Evolutionary conservation across 2,329 filamentous ascomycete genomes (phyloP), one percentile per base, ranked within the genome.

Genomic region (Parastagonospora avenae): DNA sequence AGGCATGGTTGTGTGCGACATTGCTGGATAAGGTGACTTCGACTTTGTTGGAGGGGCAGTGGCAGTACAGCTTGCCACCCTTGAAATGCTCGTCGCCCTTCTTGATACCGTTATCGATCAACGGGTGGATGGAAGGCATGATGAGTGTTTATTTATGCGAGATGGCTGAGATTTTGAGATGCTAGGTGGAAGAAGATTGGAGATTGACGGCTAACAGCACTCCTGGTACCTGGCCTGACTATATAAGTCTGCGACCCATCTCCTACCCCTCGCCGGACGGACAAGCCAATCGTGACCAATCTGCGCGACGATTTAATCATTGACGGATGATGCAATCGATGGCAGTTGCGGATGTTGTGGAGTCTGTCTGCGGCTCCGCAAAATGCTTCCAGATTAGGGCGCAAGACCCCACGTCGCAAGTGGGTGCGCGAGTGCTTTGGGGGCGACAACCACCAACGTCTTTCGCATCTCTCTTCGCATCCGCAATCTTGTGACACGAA

Each of bases 1-100:
- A 89, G 48, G 84, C 85, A 74, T 89, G 86, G 77, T 89, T 88
- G 77, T 88, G 85, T 2, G 79, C 75, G 48, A 89, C 82, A 61
- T 88, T 83, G 66, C 80, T 76, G 50, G 62, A 70, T 33, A 89
- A 77, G 0, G 78, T 79, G 16, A 89, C 78, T 63, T 84, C 80
- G 52, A 89, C 82, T 24, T 80, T 81, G 68, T 80, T 69, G 55
- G 61, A 74, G 9, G 72, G 48, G 77, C 86, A 89, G 63, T 81
- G 80, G 78, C 86, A 89, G 69, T 76, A 76, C 8, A 89, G 79
- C 45, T 79, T 85, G 50, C 86, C 86, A 50, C 86, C 86, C 0
- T 77, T 39, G 71, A 85, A 85, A 72, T 77, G 75, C 29, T 79
- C 44, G 44, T 75, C 66, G 57, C 85, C 85, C 60, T 83, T 82